Evolutionary conservation across 2,329 filamentous ascomycete genomes (phyloP).

Genomic region (Penicillium fuscoglaucum): DNA sequence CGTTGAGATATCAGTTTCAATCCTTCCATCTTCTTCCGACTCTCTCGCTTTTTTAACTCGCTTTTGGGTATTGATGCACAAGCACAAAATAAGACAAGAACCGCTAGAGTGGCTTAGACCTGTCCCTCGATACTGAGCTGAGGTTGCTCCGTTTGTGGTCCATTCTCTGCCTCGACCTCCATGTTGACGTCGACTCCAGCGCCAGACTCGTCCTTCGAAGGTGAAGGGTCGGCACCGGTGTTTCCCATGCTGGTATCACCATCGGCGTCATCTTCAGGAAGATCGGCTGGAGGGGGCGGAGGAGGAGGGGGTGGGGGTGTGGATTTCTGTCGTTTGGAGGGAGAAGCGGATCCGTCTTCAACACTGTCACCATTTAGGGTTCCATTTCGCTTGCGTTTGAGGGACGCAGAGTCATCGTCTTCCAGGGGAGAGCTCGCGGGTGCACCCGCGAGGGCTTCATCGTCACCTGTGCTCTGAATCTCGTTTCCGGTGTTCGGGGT

Average conservation of each 20-base stretch:
- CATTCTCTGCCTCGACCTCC: constrained; percentile 4
- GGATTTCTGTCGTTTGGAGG: constrained; percentile 57
- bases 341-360: constrained; percentile 39
- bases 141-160: constrained; percentile 13
- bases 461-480: constrained; percentile 34
- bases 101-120: constrained; percentile 11
- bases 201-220: not conserved
- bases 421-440: constrained; percentile 48
- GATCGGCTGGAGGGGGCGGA: constrained; percentile 34
- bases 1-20: constrained; percentile 2
- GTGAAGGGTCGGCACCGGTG: not conserved
- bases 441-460: constrained; percentile 37
- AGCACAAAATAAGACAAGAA: not conserved
- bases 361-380: constrained; percentile 6
- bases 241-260: constrained; percentile 18
- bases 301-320: constrained; percentile 40
- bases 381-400: constrained; percentile 25
- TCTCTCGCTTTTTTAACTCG: not conserved
- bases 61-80: constrained; percentile 13
- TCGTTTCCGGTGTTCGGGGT: constrained; percentile 13
- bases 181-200: not conserved
- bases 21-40: not conserved
- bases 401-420: constrained; percentile 43
- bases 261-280: constrained; percentile 14
- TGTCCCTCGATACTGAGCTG: constrained; percentile 30